Base-by-base conservation (phyloP, 345 rosid genomes). In the Eucalyptus cladocalyx region DNA sequence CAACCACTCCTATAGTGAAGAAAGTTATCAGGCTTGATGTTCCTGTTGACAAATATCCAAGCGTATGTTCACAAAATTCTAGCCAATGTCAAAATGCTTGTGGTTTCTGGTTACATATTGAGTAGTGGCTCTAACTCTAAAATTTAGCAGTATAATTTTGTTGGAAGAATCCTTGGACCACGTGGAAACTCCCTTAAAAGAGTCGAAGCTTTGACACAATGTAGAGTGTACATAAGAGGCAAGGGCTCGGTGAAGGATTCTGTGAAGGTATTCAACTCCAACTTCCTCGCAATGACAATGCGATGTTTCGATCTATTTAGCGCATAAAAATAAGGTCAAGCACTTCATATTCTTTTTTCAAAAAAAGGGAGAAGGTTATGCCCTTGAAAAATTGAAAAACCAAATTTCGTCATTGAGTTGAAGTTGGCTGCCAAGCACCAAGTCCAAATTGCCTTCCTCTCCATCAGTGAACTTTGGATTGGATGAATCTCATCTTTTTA, bases 161-260 rank as follows among this genome's bases (percentile, higher is more conserved):
- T 97, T 88, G 99, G 99, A 48, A 93, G 98, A 89, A 94, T 98
- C 91, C 92, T 98, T 92, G 99, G 99, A 88, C 99, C 99, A n/a
- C 95, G 99, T 32, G 99, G 99, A 62, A 97, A 98, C 92, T 98
- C 99, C 89, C 93, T 98, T 62, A 98, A 98, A 93, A 94, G 99
- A 93, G 95, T 97, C 85, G 99, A 98, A 91, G 95, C 95, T 51
- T 50, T 93, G 94, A 96, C 97, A 42, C 95, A 94, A 43, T 97
- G 99, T 90, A 93, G 97, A 92, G 98, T 98, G 85, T 97, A 94
- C 89, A 97, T 97, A 86, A 95, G 98, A 92, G 99, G 99, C 90
- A 93, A 94, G 93, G 98, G 98, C 87, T 98, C 99, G 2, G 96
- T 97, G 60, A 98, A 98, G 91, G 99, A 98, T 93, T 88, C 97